Evolutionary conservation across 768 basidiomycete species (phyloP).

Genomic region (Lactifluus pinguis): DNA sequence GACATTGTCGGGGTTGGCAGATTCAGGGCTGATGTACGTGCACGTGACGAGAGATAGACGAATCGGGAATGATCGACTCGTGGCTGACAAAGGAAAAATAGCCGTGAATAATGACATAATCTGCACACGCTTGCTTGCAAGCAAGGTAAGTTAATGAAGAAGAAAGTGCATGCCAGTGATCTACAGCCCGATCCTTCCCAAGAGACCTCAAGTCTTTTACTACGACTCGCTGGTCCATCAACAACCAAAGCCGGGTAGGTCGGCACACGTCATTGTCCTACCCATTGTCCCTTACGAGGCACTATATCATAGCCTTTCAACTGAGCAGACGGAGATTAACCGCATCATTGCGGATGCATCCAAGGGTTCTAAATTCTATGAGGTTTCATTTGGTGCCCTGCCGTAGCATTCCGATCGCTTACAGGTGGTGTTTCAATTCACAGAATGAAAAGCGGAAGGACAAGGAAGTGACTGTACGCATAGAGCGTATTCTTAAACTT

Average conservation of each 20-base stretch:
- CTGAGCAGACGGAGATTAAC: constrained; percentile 79
- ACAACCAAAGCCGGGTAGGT: constrained; percentile 82
- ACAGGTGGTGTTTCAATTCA: not conserved
- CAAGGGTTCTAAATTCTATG: constrained; percentile 89
- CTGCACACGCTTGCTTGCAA: no score
- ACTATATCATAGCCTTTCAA: constrained; percentile 42
- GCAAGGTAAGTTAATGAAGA: not conserved
- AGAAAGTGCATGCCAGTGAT: not conserved
- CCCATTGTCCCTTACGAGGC: not conserved
- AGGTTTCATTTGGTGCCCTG: constrained; percentile 36
- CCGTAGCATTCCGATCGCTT: not conserved
- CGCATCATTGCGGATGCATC: constrained; percentile 83
- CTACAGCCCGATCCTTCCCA: constrained; percentile 39
- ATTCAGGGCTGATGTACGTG: no score
- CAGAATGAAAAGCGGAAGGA: constrained; percentile 90
- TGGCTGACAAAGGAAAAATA: no score
- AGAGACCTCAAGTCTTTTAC: constrained; percentile 60
- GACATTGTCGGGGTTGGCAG: no score
- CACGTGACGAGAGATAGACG: no score
- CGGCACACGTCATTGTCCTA: not conserved
- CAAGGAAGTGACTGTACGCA: constrained; percentile 70
- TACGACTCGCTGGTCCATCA: constrained; percentile 79
- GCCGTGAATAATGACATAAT: no score
- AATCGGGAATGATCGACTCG: no score
- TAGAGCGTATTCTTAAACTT: constrained; percentile 56